Evolutionary conservation across 2,329 filamentous ascomycete species (phyloP), one percentile per base, ranked within the genome.

Genomic region (Pseudogymnoascus sp.): DNA sequence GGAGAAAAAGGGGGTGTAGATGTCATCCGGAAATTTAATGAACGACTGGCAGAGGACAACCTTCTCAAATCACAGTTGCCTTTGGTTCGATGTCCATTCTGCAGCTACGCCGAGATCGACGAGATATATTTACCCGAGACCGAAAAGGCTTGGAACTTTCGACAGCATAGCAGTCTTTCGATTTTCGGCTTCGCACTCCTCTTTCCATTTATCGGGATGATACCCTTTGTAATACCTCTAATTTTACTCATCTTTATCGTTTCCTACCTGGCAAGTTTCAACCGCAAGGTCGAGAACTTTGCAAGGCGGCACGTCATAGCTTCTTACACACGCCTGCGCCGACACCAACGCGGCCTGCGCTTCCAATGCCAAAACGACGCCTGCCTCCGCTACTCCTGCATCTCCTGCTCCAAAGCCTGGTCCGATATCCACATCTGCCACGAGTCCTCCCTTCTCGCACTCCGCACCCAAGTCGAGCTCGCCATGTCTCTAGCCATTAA

Each of bases 401-500:
- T 95, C 39, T 84, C 83, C 41, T 99, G 94, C 74, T 80, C 81
- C 65, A 93, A 93, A 68, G 81, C 84, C 12, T 97, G 93, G 93
- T 81, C 83, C 35, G 92, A 97, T 72, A 87, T 93, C 2, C 94
- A 99, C 74, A 83, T 89, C 63, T 97, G 94, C 76, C 89, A 95
- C 78, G 91, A 95, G 71, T 91, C 89, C 0, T 87, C 89, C 43
- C 84, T 89, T 60, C 83, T 91, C 12, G 90, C 92, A 5, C 83
- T 97, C 29, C 89, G 93, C 61, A 92, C 91, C 1, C 90, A 93
- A 67, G 88, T 97, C 67, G 94, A 97, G 76, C 88, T 92, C 68
- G 93, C 92, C 62, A 94, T 95, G 79, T 96, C 92, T 65, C 86
- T 92, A 72, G 93, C 93, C 23, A 86, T 97, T 73, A 99, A 97